Evolutionary conservation across 805 yeast species (phyloP).

Genomic region (Starmerella scarabaei): DNA sequence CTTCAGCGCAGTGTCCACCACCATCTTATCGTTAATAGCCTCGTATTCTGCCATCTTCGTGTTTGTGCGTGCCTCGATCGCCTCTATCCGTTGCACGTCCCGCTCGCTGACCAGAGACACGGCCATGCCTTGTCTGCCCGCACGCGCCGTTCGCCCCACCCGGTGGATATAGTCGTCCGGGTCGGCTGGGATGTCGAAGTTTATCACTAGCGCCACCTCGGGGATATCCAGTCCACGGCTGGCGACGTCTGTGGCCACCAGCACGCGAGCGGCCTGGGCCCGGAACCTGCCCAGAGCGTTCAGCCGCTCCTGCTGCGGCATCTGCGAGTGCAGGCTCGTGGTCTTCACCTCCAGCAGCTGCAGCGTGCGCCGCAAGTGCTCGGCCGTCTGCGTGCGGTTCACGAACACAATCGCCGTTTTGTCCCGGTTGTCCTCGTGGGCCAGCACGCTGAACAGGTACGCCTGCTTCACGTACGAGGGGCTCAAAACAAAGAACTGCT

Average conservation of each 20-base stretch:
- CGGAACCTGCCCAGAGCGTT: conserved; percentile 84
- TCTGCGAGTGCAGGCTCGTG: conserved; percentile 83
- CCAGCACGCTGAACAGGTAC: conserved; percentile 56
- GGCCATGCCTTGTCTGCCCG: conserved; percentile 79
- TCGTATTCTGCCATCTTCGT: conserved; percentile 67
- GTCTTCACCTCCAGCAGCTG: conserved; percentile 63
- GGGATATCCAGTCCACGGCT: conserved; percentile 97
- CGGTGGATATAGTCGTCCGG: conserved; percentile 94
- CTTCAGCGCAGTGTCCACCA: conserved; percentile 59
- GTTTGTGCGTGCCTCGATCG: conserved; percentile 76
- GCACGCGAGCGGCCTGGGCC: conserved; percentile 85
- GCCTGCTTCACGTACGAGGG: conserved; percentile 89
- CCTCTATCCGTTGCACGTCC: conserved; percentile 66
- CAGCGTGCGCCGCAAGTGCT: conserved; percentile 64
- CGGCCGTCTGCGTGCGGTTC: conserved; percentile 83
- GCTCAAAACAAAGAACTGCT: conserved; percentile 53
- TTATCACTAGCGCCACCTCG: conserved; percentile 73
- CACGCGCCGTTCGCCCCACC: conserved; percentile 98
- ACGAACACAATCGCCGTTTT: conserved; percentile 78
- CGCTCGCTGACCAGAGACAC: conserved; percentile 72
- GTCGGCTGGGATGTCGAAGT: conserved; percentile 89
- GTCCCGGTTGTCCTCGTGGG: conserved; percentile 47
- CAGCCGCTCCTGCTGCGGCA: conserved; percentile 86
- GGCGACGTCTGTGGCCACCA: conserved; percentile 94
- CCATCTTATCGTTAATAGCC: conserved; percentile 57